These are phyloP conservation scores for Tetrahymena thermophila DNA, from an alignment of 73 alveolate species.

Conservation along the genomic window DNA sequence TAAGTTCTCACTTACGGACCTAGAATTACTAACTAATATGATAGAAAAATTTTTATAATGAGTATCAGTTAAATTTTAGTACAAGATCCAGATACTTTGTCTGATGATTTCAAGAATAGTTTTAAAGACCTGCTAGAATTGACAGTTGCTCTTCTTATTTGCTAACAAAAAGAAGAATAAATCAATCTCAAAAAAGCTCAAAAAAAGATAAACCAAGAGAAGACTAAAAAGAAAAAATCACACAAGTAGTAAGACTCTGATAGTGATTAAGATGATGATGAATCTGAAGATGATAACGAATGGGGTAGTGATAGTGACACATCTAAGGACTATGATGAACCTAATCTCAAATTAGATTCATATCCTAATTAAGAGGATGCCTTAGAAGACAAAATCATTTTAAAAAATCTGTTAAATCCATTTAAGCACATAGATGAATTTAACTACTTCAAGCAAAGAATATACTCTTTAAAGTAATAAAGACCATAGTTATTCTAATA, in stretches of 20 bases:
- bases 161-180: background rate
- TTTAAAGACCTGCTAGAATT: background rate
- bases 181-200: background rate
- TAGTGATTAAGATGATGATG: background rate
- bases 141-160: background rate
- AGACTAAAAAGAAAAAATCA: background rate
- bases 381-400: background rate
- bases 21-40: background rate
- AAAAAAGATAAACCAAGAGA: background rate
- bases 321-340: background rate
- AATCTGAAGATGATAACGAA: background rate
- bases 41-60: background rate
- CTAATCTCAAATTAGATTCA: background rate
- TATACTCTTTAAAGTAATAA: background rate
- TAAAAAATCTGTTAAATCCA: background rate
- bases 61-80: background rate
- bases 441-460: background rate
- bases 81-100: background rate
- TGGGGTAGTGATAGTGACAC: background rate
- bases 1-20: background rate
- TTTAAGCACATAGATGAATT: background rate
- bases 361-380: background rate
- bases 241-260: background rate
- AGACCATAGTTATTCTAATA: background rate
- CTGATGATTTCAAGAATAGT: background rate